A percentile compares a stretch with the other conserved stretches of the same genome.
These are phyloP conservation scores for Suillus bovinus DNA, from an alignment of 768 basidiomycete species.

Conservation along the genomic window DNA sequence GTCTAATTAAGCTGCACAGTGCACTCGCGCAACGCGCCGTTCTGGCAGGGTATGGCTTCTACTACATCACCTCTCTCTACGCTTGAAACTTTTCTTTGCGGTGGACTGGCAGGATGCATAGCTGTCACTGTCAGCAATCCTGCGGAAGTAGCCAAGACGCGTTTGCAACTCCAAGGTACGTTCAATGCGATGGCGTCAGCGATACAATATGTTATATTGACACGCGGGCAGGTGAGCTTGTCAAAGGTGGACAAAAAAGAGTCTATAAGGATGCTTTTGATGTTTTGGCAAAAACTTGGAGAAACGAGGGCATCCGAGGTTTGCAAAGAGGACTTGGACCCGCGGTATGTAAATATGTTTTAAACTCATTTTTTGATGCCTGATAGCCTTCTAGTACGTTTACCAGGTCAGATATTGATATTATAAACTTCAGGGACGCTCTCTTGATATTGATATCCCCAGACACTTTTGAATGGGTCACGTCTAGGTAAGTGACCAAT, in stretches of 20 bases:
- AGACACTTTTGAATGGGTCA: conserved; percentile 92
- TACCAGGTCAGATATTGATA: conserved; percentile 72
- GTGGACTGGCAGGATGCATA: conserved; percentile 88
- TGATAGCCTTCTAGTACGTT: conserved; percentile 59
- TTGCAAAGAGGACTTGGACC: conserved; percentile 89
- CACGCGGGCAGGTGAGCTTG: conserved; percentile 59
- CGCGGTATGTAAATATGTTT: conserved; percentile 57
- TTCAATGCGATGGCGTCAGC: not conserved
- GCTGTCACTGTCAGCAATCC: conserved; percentile 86
- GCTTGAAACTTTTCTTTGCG: conserved; percentile 81
- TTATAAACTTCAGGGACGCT: too few relatives aligned
- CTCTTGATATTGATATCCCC: not conserved
- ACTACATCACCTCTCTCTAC: conserved; percentile 52
- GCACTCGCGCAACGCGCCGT: not conserved
- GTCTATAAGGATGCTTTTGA: conserved; percentile 90
- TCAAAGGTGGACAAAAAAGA: conserved; percentile 64
- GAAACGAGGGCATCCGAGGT: conserved; percentile 87
- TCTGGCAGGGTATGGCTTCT: not conserved
- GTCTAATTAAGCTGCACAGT: not conserved
- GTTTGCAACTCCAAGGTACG: conserved; percentile 82
- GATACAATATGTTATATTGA: too few relatives aligned
- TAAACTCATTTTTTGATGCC: conserved; percentile 13
- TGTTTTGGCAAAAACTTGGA: conserved; percentile 84
- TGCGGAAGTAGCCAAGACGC: conserved; percentile 82
- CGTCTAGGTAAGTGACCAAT: conserved; percentile 59